Percentiles rank a stretch among this genome's conserved stretches.
These are phyloP conservation scores for Tetradesmus lagerheimii DNA, from an alignment of 139 green algal species.

Conservation along the genomic window DNA sequence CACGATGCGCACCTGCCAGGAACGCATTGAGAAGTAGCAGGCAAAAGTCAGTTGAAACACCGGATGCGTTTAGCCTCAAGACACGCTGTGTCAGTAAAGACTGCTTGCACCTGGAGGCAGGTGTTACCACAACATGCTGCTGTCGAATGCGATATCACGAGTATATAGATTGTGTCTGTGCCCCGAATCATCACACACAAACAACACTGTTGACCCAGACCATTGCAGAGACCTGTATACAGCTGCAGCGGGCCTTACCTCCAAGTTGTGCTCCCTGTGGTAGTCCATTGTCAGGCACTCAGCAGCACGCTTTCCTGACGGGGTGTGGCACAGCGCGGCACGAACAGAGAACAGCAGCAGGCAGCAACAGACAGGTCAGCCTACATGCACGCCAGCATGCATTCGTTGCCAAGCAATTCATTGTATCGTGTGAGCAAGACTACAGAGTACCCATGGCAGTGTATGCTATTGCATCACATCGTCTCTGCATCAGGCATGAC, in stretches of 20 bases:
- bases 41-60: not conserved
- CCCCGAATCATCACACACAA: too few relatives aligned
- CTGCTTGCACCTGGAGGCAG: not conserved
- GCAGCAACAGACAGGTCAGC: not conserved
- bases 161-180: too few relatives aligned
- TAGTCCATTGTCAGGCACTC: conserved; percentile 99
- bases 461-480: too few relatives aligned
- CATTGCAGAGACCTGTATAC: not conserved
- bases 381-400: too few relatives aligned
- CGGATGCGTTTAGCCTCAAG: too few relatives aligned
- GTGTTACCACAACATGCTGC: not conserved
- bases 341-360: not conserved
- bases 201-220: too few relatives aligned
- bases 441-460: too few relatives aligned
- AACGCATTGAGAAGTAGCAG: not conserved
- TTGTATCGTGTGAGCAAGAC: too few relatives aligned
- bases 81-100: not conserved
- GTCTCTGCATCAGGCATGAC: too few relatives aligned
- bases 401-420: too few relatives aligned
- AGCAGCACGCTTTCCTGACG: conserved; percentile 94
- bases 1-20: conserved; percentile 88
- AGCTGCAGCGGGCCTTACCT: conserved; percentile 56
- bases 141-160: not conserved
- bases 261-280: conserved; percentile 88
- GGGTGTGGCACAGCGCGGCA: not conserved